These are phyloP conservation scores for Protea cynaroides DNA, from an alignment of 164 flowering plant genomes.

Conservation along the genomic window DNA sequence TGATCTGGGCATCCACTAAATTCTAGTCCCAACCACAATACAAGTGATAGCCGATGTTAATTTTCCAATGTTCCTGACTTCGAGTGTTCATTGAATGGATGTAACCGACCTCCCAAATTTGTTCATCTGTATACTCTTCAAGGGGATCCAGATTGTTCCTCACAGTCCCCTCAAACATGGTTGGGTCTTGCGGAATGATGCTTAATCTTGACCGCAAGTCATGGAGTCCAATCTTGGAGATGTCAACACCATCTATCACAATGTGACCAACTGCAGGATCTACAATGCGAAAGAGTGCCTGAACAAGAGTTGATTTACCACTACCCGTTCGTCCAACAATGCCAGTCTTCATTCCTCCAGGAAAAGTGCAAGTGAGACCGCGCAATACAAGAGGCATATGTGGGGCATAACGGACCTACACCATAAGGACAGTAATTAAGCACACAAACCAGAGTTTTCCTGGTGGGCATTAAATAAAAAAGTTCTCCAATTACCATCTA, in stretches of 20 bases:
- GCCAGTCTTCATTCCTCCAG: constrained; percentile 67
- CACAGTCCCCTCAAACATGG: constrained; percentile 87
- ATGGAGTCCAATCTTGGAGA: constrained; percentile 64
- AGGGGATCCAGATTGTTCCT: constrained; percentile 74
- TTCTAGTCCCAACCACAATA: background rate
- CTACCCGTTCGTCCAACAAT: constrained; percentile 88
- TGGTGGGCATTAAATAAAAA: background rate
- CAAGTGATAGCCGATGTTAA: no score
- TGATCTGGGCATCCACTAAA: background rate
- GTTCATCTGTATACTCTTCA: constrained; percentile 66
- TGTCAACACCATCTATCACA: constrained; percentile 52
- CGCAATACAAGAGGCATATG: constrained; percentile 73
- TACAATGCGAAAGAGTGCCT: constrained; percentile 64
- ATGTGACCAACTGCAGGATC: constrained; percentile 62
- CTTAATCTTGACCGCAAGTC: constrained; percentile 68
- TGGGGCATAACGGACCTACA: constrained; percentile 75
- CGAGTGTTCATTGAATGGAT: background rate
- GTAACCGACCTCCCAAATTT: constrained; percentile 70
- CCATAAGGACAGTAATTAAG: background rate
- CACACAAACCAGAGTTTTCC: background rate
- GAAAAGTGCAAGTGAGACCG: constrained; percentile 69
- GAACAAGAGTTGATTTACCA: constrained; percentile 81
- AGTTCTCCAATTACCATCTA: no score
- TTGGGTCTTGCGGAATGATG: constrained; percentile 87
- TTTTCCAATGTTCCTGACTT: background rate